These are phyloP conservation scores for Candida sp. DNA, from an alignment of 1,139 yeast species.

Conservation along the genomic window DNA sequence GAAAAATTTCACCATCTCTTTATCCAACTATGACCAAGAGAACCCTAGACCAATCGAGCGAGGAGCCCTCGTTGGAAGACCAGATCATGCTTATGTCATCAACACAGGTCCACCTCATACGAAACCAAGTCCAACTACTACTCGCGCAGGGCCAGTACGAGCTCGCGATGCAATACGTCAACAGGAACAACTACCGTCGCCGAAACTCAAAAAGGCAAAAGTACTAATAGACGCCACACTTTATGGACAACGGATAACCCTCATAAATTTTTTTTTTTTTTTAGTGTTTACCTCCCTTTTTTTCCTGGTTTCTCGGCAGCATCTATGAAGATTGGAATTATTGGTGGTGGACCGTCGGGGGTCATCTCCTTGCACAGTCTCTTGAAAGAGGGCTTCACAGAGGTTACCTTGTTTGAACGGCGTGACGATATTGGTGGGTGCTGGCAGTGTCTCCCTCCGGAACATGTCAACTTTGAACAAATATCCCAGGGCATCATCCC, in stretches of 20 bases:
- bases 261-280: not conserved
- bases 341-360: constrained; percentile 78
- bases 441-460: constrained; percentile 39
- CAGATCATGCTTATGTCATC: not conserved
- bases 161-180: not conserved
- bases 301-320: not conserved
- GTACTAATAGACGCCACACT: not conserved
- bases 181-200: not conserved
- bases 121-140: not conserved
- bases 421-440: constrained; percentile 48
- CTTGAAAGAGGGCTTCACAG: constrained; percentile 45
- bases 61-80: not conserved
- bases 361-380: constrained; percentile 61
- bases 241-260: too few relatives aligned
- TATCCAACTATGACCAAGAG: not conserved
- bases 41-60: not conserved
- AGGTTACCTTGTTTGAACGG: constrained; percentile 50
- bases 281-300: not conserved
- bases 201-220: not conserved
- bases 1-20: too few relatives aligned
- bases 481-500: constrained; percentile 16
- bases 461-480: constrained; percentile 18
- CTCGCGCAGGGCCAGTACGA: not conserved
- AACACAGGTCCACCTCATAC: not conserved
- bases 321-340: constrained; percentile 38